Conservation (phyloP, 305 asterid genomes). For the Ruellia speciosa region DNA sequence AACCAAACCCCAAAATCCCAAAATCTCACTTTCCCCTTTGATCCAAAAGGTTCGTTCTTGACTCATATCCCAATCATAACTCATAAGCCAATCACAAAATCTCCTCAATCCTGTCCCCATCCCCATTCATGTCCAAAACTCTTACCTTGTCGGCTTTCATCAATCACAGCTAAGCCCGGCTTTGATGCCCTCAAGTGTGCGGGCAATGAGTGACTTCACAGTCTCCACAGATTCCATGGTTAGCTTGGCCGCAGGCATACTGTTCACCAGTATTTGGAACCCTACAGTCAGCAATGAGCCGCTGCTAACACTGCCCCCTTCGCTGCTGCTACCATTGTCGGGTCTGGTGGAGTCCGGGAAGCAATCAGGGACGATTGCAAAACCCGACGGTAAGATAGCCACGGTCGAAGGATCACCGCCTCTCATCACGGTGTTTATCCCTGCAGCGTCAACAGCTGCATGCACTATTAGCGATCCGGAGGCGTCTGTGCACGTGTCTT, state of each 20-base stretch:
- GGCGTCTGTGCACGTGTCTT: conserved; percentile 47
- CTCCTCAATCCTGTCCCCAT: no score
- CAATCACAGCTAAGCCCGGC: conserved; percentile 38
- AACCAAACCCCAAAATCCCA: conserved; percentile 37
- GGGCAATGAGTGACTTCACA: conserved; percentile 46
- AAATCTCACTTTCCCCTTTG: not conserved
- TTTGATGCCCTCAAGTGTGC: conserved; percentile 53
- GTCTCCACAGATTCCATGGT: conserved; percentile 60
- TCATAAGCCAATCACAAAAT: not conserved
- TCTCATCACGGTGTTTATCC: conserved; percentile 41
- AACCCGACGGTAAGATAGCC: conserved; percentile 64
- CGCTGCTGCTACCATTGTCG: conserved; percentile 2
- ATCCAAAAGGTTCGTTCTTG: conserved; percentile 68
- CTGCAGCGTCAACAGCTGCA: conserved; percentile 41
- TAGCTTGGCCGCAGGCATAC: conserved; percentile 45
- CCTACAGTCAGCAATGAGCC: conserved; percentile 66
- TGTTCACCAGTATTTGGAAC: conserved; percentile 58
- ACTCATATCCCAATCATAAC: conserved; percentile 34
- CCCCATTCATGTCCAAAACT: not conserved
- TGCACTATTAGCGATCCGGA: conserved; percentile 55
- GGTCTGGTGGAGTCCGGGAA: conserved; percentile 21
- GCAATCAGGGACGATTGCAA: conserved; percentile 55
- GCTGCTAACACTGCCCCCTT: conserved; percentile 19
- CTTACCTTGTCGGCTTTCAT: not conserved
- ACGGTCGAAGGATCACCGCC: conserved; percentile 58